Evolutionary conservation across 345 rosid genomes (phyloP).

Genomic region (Cardamine chenopodiifolia): DNA sequence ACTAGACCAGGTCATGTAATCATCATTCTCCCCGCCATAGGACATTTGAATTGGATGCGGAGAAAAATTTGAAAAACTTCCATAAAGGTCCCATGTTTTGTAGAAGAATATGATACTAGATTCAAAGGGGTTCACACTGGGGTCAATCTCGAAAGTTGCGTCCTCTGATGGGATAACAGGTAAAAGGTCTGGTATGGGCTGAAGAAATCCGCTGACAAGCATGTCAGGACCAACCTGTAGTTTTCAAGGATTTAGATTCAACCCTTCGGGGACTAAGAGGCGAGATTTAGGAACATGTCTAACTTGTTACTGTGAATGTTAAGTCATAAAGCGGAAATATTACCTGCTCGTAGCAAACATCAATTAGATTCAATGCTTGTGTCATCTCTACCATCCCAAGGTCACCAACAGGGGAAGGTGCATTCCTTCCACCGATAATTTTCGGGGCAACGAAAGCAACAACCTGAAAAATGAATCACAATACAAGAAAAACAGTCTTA

Average conservation of each 20-base stretch:
- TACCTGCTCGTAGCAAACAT: constrained; percentile 88
- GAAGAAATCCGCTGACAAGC: constrained; percentile 91
- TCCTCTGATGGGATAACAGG: constrained; percentile 80
- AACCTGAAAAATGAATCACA: constrained; percentile 53
- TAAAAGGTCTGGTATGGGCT: constrained; percentile 81
- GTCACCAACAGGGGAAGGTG: constrained; percentile 95
- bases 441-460: constrained; percentile 94
- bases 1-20: constrained; percentile 67
- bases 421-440: constrained; percentile 86
- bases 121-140: constrained; percentile 71
- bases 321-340: neutral
- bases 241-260: constrained; percentile 29
- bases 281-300: neutral
- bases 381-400: constrained; percentile 99
- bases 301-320: neutral
- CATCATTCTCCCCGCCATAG: constrained; percentile 43
- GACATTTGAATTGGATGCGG: constrained; percentile 86
- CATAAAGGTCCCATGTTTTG: constrained; percentile 94
- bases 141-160: constrained; percentile 86
- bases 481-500: neutral
- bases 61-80: constrained; percentile 90
- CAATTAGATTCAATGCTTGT: constrained; percentile 83
- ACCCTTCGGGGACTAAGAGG: neutral
- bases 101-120: constrained; percentile 81
- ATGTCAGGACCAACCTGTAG: constrained; percentile 89